Percentiles rank a stretch among this genome's conserved stretches.
phyloP scores from a whole-genome alignment of 1,284 basidiomycete genomes.

The Blastosporella zonata region DNA sequence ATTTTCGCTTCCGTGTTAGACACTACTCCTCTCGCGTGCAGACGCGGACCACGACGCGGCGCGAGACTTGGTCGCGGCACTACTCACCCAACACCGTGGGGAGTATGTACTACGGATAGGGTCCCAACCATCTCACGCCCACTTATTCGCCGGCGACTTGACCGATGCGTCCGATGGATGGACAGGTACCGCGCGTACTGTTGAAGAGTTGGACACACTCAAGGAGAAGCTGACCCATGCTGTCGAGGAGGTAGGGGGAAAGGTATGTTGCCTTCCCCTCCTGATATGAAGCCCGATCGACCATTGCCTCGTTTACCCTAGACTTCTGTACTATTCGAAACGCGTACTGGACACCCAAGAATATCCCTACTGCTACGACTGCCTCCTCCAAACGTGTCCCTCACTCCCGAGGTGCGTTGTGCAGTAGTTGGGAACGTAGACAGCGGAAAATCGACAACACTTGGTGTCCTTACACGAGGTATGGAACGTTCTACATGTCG shows the following conservation, averaged over 20 bases:
- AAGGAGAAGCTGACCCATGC: constrained; percentile 39
- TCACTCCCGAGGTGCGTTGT: constrained; percentile 86
- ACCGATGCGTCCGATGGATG: constrained; percentile 46
- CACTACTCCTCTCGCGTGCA: constrained; percentile 43
- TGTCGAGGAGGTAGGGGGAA: constrained; percentile 73
- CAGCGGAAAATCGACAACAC: constrained; percentile 90
- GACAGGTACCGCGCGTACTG: constrained; percentile 49
- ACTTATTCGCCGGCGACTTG: constrained; percentile 52
- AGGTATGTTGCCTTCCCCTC: constrained; percentile 40
- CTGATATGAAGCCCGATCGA: neutral
- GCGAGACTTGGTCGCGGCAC: constrained; percentile 58
- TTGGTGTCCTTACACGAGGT: constrained; percentile 85
- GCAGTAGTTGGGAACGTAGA: constrained; percentile 96
- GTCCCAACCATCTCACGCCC: constrained; percentile 50
- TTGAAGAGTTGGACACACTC: constrained; percentile 51
- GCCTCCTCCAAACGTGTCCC: constrained; percentile 67
- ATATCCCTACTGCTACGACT: constrained; percentile 62
- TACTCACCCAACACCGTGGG: constrained; percentile 62
- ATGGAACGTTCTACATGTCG: constrained; percentile 10
- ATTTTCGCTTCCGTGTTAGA: constrained; percentile 31
- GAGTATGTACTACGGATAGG: constrained; percentile 75
- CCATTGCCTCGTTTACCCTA: constrained; percentile 22
- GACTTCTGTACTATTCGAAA: constrained; percentile 56
- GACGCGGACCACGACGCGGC: constrained; percentile 48
- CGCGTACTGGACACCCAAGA: constrained; percentile 46